phyloP scores from a whole-genome alignment of 2,329 filamentous ascomycete genomes.

The Colletotrichum viniferum region DNA sequence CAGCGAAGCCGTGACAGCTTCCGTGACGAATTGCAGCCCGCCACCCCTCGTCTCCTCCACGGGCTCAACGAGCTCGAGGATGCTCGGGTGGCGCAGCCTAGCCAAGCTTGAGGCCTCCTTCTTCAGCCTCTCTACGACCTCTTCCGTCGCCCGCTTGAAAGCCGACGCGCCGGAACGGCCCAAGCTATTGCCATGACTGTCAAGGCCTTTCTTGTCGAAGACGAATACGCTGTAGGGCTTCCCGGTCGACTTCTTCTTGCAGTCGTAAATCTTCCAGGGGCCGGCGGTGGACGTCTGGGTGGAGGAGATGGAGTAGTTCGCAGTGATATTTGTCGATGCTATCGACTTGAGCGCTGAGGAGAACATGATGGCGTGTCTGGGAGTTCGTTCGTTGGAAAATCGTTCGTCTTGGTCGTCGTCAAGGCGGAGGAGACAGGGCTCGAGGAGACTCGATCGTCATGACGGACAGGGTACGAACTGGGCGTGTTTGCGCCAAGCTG shows the following conservation, averaged over 20 bases:
- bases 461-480: slow-evolving; percentile 10
- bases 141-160: slow-evolving; percentile 82
- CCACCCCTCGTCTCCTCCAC: slow-evolving; percentile 93
- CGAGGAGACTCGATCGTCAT: slow-evolving; percentile 23
- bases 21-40: slow-evolving; percentile 94
- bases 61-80: slow-evolving; percentile 91
- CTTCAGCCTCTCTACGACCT: slow-evolving; percentile 88
- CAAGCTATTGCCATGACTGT: slow-evolving; percentile 68
- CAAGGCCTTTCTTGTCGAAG: slow-evolving; percentile 88
- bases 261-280: slow-evolving; percentile 97
- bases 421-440: slow-evolving; percentile 12
- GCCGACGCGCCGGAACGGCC: slow-evolving; percentile 67
- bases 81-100: slow-evolving; percentile 85
- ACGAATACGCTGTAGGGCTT: slow-evolving; percentile 91
- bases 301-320: slow-evolving; percentile 85
- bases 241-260: slow-evolving; percentile 93
- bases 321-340: slow-evolving; percentile 84
- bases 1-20: slow-evolving; percentile 88
- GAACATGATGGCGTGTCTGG: slow-evolving; percentile 63
- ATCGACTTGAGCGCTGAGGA: slow-evolving; percentile 93
- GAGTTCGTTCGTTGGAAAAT: not conserved
- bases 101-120: slow-evolving; percentile 91
- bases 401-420: slow-evolving; percentile 7
- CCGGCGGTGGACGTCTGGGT: slow-evolving; percentile 81
- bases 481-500: slow-evolving; percentile 16